Evolutionary conservation across 1,284 basidiomycete genomes (phyloP).

Genomic region (Trametes sp.): DNA sequence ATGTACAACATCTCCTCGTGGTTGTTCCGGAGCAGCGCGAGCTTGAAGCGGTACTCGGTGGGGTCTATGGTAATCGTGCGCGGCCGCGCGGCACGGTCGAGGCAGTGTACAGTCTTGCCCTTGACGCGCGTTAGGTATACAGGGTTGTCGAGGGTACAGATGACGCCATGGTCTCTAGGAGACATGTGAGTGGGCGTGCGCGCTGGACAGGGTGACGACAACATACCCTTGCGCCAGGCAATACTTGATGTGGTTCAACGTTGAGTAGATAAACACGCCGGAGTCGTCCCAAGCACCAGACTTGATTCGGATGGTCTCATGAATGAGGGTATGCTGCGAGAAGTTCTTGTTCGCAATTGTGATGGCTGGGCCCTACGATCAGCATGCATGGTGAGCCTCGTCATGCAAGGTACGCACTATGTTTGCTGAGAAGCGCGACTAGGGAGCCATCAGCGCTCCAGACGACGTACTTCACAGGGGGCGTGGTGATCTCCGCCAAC

Average conservation of each 20-base stretch:
- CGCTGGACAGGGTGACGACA: too few relatives aligned
- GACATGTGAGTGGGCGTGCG: too few relatives aligned
- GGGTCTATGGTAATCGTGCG: constrained; percentile 97
- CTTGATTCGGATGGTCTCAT: constrained; percentile 99
- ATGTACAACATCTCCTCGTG: constrained; percentile 98
- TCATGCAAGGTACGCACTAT: too few relatives aligned
- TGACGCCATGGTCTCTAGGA: constrained; percentile 94
- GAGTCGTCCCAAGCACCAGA: constrained; percentile 99
- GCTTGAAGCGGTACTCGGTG: constrained; percentile 99
- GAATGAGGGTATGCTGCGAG: constrained; percentile 89
- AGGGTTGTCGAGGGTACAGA: constrained; percentile 98
- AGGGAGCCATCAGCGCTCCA: constrained; percentile 93
- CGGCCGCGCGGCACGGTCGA: constrained; percentile 95
- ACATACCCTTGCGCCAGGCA: constrained; percentile 92
- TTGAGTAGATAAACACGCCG: constrained; percentile 98
- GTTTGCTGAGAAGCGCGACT: constrained; percentile 97
- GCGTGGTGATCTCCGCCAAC: constrained; percentile 91
- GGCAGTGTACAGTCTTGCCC: constrained; percentile 94
- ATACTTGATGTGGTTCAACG: constrained; percentile 99
- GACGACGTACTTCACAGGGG: constrained; percentile 97
- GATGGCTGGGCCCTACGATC: constrained; percentile 81
- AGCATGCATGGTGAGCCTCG: too few relatives aligned
- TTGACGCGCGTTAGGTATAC: constrained; percentile 98
- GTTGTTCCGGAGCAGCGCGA: constrained; percentile 93
- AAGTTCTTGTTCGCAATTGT: constrained; percentile 97